phyloP scores from a whole-genome alignment of 2,329 filamentous ascomycete species.

The Penicillium nordicum region DNA sequence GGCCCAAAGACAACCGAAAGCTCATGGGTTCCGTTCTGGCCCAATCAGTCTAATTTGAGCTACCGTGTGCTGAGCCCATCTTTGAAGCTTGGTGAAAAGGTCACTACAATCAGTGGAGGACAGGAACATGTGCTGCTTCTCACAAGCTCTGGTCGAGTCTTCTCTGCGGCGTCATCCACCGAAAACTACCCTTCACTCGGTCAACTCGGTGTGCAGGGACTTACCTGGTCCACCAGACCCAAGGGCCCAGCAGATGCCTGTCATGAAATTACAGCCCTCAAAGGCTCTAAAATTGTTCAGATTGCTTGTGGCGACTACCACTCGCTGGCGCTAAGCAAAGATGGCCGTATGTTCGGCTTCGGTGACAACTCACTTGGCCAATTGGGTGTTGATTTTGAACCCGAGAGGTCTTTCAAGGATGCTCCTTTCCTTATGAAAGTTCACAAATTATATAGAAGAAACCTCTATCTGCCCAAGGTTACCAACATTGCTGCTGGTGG shows the following conservation, averaged over 20 bases:
- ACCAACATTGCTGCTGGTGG: conserved; percentile 83
- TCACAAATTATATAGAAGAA: conserved; percentile 67
- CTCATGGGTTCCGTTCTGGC: conserved; percentile 75
- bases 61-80: conserved; percentile 71
- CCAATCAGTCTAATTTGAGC: conserved; percentile 55
- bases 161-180: conserved; percentile 78
- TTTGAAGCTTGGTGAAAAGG: conserved; percentile 66
- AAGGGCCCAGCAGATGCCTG: conserved; percentile 74
- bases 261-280: conserved; percentile 71
- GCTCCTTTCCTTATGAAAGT: conserved; percentile 68
- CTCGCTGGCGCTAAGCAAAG: conserved; percentile 71
- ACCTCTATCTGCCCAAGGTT: conserved; percentile 61
- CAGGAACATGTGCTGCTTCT: conserved; percentile 83
- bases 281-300: conserved; percentile 66
- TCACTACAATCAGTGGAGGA: conserved; percentile 72
- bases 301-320: conserved; percentile 86
- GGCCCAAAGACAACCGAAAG: conserved; percentile 63
- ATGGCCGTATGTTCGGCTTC: conserved; percentile 78
- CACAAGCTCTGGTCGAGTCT: conserved; percentile 80
- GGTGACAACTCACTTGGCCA: conserved; percentile 92
- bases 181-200: conserved; percentile 76
- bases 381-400: conserved; percentile 71
- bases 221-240: conserved; percentile 76
- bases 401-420: conserved; percentile 61
- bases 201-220: conserved; percentile 79